Base-by-base conservation (phyloP, 2,329 filamentous ascomycete species). In the Apiospora aurea region DNA sequence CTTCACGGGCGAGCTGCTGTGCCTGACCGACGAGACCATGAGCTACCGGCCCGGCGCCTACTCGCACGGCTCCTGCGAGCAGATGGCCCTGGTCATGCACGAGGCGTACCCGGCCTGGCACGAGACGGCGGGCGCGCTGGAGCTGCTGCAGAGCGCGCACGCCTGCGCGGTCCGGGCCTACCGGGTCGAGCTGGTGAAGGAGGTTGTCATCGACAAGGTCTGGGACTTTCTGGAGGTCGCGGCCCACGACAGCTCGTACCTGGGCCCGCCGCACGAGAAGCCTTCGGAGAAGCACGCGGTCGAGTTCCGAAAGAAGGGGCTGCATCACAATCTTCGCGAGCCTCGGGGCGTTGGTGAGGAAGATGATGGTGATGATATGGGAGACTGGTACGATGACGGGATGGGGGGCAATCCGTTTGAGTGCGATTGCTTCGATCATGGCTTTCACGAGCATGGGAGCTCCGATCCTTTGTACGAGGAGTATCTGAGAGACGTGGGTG, bases 121-220 rank as follows among this genome's bases (percentile, higher is more conserved):
- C 73, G 74, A 77, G 71, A 77, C 75, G 6, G 75, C 74, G 69
- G 75, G 76, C 18, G 73, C 75, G 14, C 26, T 78, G 66, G 74
- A 73, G 21, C 66, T 79, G 24, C 70, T 79, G 64, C 70, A 74
- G 0, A 73, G 75, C 11, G 75, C 75, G 26, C 73, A 72, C 44
- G 61, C 57, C 26, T 75, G 73, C 21, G 18, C 46, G 1, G 10
- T n/a, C 46, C 6, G 21, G 6, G 46, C 16, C 44, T 47, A 21
- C 16, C 44, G 16, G 1, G 7, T 21, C 18, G 44, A 47, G 16
- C 6, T 8, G 4, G 16, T 8, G 18, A 8, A 67, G 14, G 6
- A 44, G 29, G 21, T 26, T 8, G 41, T n/a, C 1, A 13, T 44
- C 1, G 21, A 26, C 21, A 41, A 21, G 11, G 14, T 21, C 6